phyloP scores from a whole-genome alignment of 805 yeast genomes.

The Candida ovalis region DNA sequence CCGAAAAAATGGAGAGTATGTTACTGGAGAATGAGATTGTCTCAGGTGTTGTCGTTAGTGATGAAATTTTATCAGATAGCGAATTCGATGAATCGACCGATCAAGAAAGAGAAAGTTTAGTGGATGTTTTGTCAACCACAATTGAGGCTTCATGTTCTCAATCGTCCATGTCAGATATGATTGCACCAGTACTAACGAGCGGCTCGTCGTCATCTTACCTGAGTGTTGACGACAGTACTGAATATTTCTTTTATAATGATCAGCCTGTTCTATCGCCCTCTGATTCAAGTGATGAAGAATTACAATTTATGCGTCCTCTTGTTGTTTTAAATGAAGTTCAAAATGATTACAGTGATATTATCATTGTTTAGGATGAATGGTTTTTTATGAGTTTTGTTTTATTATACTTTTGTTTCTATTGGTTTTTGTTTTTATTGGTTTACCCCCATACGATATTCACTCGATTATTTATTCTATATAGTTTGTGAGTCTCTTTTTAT shows the following conservation, averaged over 20 bases:
- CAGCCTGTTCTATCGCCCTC: constrained; percentile 15
- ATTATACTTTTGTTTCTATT: neutral
- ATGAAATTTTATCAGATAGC: neutral
- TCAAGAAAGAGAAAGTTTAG: neutral
- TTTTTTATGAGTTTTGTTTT: neutral
- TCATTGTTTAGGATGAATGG: neutral
- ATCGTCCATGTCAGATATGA: neutral
- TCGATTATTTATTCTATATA: neutral
- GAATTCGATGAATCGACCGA: neutral
- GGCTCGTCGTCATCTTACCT: neutral
- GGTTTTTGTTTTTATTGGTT: neutral
- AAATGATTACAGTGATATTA: neutral
- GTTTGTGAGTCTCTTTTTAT: neutral
- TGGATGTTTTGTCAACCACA: neutral
- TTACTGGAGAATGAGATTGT: constrained; percentile 57
- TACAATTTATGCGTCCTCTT: constrained; percentile 11
- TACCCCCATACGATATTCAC: neutral
- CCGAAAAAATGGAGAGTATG: constrained; percentile 50
- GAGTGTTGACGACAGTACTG: constrained; percentile 2
- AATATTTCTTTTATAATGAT: constrained; percentile 9
- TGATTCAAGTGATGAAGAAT: constrained; percentile 1
- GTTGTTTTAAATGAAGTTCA: neutral
- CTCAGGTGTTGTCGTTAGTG: constrained; percentile 45
- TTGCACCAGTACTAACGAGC: neutral
- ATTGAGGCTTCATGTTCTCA: neutral